Conservation (phyloP, 129 eudicot genomes). For the Tanacetum coccineum region DNA sequence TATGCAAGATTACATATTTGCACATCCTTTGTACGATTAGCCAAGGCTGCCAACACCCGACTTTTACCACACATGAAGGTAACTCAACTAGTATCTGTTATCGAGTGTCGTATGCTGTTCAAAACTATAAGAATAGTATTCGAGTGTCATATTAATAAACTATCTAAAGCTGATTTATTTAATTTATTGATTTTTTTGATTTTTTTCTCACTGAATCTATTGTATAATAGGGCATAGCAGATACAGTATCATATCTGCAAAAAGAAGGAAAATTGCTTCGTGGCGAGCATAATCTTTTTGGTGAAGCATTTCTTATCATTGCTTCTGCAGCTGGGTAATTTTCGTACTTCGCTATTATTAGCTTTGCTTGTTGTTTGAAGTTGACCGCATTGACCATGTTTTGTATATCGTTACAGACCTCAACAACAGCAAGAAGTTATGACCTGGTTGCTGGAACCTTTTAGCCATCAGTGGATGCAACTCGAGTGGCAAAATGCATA, state of each 20-base stretch:
- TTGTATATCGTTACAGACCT: conserved; percentile 41
- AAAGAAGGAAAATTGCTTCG: conserved; percentile 87
- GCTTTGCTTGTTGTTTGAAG: conserved; percentile 8
- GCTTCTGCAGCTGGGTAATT: conserved; percentile 90
- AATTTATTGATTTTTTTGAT: background rate
- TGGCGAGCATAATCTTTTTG: conserved; percentile 87
- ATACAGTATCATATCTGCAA: conserved; percentile 71
- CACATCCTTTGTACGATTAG: conserved; percentile 85
- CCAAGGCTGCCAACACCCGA: conserved; percentile 70
- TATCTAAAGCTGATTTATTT: conserved; percentile 4
- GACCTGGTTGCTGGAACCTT: conserved; percentile 95
- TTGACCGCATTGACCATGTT: conserved; percentile 11
- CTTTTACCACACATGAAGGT: conserved; percentile 99
- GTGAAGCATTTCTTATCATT: conserved; percentile 87
- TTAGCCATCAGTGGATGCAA: conserved; percentile 83
- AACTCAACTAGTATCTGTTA: conserved; percentile 13
- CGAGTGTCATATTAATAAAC: background rate
- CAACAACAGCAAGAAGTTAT: conserved; percentile 98
- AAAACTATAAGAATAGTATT: no score
- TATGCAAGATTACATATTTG: conserved; percentile 97
- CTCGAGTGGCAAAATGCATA: conserved; percentile 82
- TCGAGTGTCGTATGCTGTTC: no score
- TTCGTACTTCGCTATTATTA: conserved; percentile 2
- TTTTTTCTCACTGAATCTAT: conserved; percentile 11
- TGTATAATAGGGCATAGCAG: conserved; percentile 73